Percentiles rank a stretch among this genome's conserved stretches.
These are phyloP conservation scores for Toxoplasma gondii DNA, from an alignment of 169 alveolate species.

Conservation along the genomic window DNA sequence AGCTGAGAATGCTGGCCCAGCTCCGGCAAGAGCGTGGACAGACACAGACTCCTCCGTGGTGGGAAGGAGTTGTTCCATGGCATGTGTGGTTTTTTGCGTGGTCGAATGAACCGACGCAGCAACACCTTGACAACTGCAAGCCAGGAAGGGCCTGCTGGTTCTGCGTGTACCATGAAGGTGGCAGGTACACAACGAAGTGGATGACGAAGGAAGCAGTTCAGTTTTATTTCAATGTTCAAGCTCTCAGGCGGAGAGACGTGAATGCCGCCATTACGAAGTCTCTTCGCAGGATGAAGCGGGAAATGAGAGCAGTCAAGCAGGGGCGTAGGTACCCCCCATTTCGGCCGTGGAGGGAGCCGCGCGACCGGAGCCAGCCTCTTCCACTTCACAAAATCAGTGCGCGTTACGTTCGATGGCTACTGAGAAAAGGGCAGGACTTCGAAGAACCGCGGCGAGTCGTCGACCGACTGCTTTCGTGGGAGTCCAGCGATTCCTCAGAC, in stretches of 20 bases:
- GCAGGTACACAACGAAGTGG: background rate
- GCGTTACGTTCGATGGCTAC: background rate
- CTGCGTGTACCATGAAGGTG: background rate
- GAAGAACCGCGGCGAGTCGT: background rate
- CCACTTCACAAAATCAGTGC: background rate
- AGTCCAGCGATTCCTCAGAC: background rate
- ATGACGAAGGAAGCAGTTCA: background rate
- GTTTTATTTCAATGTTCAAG: background rate
- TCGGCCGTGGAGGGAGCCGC: background rate
- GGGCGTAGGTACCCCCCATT: background rate
- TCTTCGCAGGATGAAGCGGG: background rate
- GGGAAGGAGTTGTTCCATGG: background rate
- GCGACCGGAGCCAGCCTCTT: background rate
- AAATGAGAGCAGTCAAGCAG: background rate
- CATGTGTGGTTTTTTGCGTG: background rate
- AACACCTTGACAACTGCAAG: background rate
- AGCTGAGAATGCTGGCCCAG: too few species aligned
- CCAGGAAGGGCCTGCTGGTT: background rate
- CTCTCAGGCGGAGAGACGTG: background rate
- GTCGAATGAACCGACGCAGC: background rate
- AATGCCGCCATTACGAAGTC: background rate
- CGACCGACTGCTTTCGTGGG: background rate
- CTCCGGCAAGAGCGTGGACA: too few species aligned
- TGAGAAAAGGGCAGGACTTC: background rate
- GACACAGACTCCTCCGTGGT: background rate